Evolutionary conservation across 2,329 filamentous ascomycete genomes (phyloP), one percentile per base, ranked within the genome.

Genomic region (Colletotrichum melonis): DNA sequence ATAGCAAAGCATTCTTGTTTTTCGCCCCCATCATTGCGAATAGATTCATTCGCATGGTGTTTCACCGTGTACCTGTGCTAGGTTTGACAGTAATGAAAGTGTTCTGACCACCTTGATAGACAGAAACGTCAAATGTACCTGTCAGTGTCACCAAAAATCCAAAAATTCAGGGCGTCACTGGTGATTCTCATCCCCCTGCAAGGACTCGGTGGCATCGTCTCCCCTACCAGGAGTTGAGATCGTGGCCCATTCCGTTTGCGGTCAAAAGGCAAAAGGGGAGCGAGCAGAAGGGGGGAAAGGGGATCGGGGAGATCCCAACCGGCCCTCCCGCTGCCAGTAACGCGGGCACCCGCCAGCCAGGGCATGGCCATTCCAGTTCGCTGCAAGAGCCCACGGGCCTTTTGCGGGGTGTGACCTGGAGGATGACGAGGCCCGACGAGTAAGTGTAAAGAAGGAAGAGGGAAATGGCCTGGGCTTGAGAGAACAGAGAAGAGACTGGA

Each of bases 281-380:
- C 38, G 42, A 19, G 8, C 19, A 49, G 42, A 49, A 22, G 24
- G 56, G 9, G 38, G 38, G 2, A 14, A 42, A 42, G 19, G 35
- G 66, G 19, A 55, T 72, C 69, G 69, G 56, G 57, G 57, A 72
- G 69, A 72, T 72, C 35, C 46, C 42, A n/a, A 72, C 35, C 57
- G 69, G 57, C 35, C 52, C 52, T 72, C 65, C 69, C 69, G 63
- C 56, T 35, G 66, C 58, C 49, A 63, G 38, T 32, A 16, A 30
- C 32, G 49, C 63, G 16, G 32, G n/a, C 63, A 65, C 52, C 30
- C 28, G 38, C 16, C 32, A 35, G 38, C 38, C 32, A 58, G 26
- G 26, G 38, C 16, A 38, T 5, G 9, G 42, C 35, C 60, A 38
- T 26, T 28, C 54, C 56, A n/a, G 56, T 30, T 32, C 24, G 49